These are phyloP conservation scores for Cladosporium sp. DNA, from an alignment of 2,329 filamentous ascomycete species.

Conservation along the genomic window DNA sequence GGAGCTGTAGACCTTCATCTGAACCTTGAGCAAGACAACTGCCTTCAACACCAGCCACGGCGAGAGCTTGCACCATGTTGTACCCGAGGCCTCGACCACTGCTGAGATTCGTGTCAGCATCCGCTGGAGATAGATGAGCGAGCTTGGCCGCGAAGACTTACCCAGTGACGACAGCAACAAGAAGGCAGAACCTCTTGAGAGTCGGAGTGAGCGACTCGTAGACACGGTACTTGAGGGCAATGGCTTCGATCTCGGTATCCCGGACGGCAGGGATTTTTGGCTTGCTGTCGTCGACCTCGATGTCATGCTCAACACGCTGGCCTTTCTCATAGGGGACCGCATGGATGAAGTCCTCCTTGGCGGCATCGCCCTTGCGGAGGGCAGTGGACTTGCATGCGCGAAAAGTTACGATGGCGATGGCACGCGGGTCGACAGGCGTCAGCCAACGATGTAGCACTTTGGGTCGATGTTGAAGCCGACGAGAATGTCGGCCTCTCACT, in stretches of 20 bases:
- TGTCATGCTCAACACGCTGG: constrained; percentile 26
- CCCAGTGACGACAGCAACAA: constrained; percentile 68
- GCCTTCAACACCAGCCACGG: constrained; percentile 71
- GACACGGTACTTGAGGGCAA: constrained; percentile 34
- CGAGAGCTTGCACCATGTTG: constrained; percentile 73
- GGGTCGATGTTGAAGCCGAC: too few relatives aligned
- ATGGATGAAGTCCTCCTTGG: constrained; percentile 22
- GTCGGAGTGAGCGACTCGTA: constrained; percentile 56
- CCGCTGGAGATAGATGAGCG: neutral
- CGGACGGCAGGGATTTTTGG: constrained; percentile 31
- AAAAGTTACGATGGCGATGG: neutral
- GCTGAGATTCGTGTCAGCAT: constrained; percentile 24
- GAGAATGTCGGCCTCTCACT: too few relatives aligned
- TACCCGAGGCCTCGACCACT: constrained; percentile 74
- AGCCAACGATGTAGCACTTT: too few relatives aligned
- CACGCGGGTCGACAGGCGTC: constrained; percentile 44
- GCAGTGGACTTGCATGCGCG: constrained; percentile 19
- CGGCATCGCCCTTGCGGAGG: constrained; percentile 21
- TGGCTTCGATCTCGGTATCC: constrained; percentile 29
- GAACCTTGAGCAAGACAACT: too few relatives aligned
- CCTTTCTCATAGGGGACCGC: constrained; percentile 31
- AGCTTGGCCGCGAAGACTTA: constrained; percentile 34
- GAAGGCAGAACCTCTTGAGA: constrained; percentile 64
- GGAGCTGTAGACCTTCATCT: too few relatives aligned
- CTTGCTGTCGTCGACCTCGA: constrained; percentile 25